A percentile compares a stretch with the other conserved stretches of the same genome.
Evolutionary conservation across 306 rosid genomes (phyloP).

Genomic region (Fragaria ananassa): DNA sequence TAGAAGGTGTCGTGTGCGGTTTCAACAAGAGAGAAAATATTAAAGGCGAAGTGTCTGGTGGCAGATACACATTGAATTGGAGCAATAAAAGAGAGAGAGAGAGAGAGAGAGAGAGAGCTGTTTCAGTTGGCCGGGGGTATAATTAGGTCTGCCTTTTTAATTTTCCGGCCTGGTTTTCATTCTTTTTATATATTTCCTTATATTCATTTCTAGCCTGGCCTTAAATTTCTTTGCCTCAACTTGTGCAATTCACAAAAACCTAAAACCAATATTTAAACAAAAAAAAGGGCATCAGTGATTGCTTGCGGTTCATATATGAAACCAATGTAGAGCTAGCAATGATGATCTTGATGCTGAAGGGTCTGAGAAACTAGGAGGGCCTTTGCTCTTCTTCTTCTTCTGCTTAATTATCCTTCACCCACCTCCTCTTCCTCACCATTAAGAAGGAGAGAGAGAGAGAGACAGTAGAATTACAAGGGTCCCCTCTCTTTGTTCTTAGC

Average conservation of each 20-base stretch:
- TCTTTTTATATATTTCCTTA: slow-evolving; percentile 41
- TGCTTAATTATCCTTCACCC: slow-evolving; percentile 63
- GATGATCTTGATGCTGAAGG: slow-evolving; percentile 62
- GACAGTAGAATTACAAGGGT: slow-evolving; percentile 16
- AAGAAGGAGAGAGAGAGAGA: slow-evolving; percentile 33
- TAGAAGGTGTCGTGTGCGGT: slow-evolving; percentile 37
- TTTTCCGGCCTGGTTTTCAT: not conserved
- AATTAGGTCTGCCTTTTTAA: slow-evolving; percentile 56
- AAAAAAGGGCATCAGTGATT: not conserved
- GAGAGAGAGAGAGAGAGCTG: slow-evolving; percentile 12
- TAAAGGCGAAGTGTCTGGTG: slow-evolving; percentile 58
- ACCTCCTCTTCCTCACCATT: slow-evolving; percentile 57
- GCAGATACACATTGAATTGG: slow-evolving; percentile 46
- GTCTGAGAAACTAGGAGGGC: slow-evolving; percentile 18
- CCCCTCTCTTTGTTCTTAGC: slow-evolving; percentile 1
- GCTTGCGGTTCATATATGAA: slow-evolving; percentile 32
- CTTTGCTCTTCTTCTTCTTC: not conserved
- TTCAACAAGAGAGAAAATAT: slow-evolving; percentile 36
- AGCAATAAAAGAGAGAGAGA: slow-evolving; percentile 48
- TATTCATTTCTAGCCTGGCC: slow-evolving; percentile 47
- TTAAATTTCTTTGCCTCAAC: slow-evolving; percentile 26
- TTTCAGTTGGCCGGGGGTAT: slow-evolving; percentile 55
- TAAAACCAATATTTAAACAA: not conserved
- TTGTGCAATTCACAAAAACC: slow-evolving; percentile 25
- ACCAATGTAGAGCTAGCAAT: slow-evolving; percentile 62